Percentiles rank a stretch among this genome's conserved stretches.
phyloP scores from a whole-genome alignment of 169 alveolate species.

The Plasmodium fragile region DNA sequence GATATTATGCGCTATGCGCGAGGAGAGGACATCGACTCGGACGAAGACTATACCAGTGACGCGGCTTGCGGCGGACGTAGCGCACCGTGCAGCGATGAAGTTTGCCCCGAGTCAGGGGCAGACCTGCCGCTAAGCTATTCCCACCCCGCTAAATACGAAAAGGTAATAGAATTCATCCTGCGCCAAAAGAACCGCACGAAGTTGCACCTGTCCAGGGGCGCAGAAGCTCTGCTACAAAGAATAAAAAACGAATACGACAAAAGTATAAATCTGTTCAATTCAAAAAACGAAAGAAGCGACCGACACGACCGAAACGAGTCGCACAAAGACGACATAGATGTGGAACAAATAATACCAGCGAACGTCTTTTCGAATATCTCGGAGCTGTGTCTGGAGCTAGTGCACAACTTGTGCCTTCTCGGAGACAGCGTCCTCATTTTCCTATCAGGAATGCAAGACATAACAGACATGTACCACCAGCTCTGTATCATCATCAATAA shows the following conservation, averaged over 20 bases:
- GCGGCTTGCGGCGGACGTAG: background rate
- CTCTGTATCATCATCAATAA: slow-evolving; percentile 22
- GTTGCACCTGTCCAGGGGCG: slow-evolving; percentile 1
- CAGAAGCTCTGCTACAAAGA: slow-evolving; percentile 19
- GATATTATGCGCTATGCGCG: slow-evolving; percentile 28
- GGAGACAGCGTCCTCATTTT: slow-evolving; percentile 61
- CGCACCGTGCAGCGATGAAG: too few species aligned
- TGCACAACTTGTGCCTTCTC: slow-evolving; percentile 22
- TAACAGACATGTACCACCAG: slow-evolving; percentile 57
- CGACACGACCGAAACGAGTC: background rate
- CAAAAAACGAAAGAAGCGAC: background rate
- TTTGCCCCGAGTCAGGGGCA: background rate
- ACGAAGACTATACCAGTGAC: background rate
- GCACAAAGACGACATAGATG: slow-evolving; percentile 17
- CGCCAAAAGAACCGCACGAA: slow-evolving; percentile 17
- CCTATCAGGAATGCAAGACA: slow-evolving; percentile 53
- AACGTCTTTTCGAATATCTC: slow-evolving; percentile 41
- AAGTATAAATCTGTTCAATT: slow-evolving; percentile 8
- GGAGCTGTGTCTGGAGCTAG: slow-evolving; percentile 27
- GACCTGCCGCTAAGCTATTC: too few species aligned
- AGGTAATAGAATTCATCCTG: slow-evolving; percentile 36
- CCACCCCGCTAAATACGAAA: background rate
- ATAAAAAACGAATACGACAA: slow-evolving; percentile 41
- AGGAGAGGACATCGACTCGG: background rate
- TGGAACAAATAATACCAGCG: slow-evolving; percentile 45